Evolutionary conservation across 225 moss, liverwort and hornwort genomes (phyloP), one percentile per base, ranked within the genome.

Genomic region (Sphagnum tenellum): DNA sequence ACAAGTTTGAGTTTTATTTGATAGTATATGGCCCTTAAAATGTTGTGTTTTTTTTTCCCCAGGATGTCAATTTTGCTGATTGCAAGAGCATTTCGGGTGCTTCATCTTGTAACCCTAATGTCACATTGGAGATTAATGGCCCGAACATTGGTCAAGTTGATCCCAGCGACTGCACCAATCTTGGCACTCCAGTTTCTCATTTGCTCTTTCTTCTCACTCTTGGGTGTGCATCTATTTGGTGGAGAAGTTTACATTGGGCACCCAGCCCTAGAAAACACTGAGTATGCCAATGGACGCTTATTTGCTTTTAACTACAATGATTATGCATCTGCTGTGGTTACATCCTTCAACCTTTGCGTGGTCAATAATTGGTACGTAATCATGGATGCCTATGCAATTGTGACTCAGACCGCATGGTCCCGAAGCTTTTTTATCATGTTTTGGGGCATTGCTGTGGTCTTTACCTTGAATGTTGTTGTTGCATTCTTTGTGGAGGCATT

Each of bases 301-400:
- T 85, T 80, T 62, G 78, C 83, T 3, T 94, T 82, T 67, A 94
- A 90, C 50, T 90, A 83, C 68, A 90, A 94, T 63, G 94, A 90
- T 63, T 84, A 75, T 46, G 85, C 78, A 50, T 79, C 90, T 3
- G 90, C 90, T 49, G 82, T 90, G 90, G 86, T 74, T 50, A 83
- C 94, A 0, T 82, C 90, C 61, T 94, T 94, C 67, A 94, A 90
- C 63, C 61, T 94, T 49, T 90, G 90, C 67, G 59, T 94, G 44
- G 87, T 94, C 7, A 94, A 94, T 76, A 94, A 94, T 69, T 94
- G 90, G 94, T 89, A 75, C 10, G 85, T 85, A 7, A 73, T 90
- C 48, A 94, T 90, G 94, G 94, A 94, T 44, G 94, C 86, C 29
- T 82, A 88, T 13, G 79, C 71, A 10, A 58, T 83, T 2, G 85